Evolutionary conservation across 106 monocot species (phyloP).

Genomic region (Dactylorhiza incarnata): DNA sequence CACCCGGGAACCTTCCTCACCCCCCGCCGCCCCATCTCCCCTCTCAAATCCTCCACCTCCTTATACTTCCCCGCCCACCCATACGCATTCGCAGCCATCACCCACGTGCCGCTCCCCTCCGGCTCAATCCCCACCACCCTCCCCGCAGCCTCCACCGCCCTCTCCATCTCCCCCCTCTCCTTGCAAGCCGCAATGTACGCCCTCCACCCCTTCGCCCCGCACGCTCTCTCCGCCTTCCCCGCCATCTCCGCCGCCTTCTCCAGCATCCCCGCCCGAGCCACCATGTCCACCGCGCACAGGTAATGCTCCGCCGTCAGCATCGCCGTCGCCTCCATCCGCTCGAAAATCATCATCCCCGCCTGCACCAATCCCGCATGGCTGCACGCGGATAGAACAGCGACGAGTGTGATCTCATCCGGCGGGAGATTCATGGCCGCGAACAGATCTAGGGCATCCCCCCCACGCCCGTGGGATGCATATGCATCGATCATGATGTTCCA

Average conservation of each 20-base stretch:
- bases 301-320: slow-evolving; percentile 57
- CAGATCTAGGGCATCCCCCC: slow-evolving; percentile 33
- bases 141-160: slow-evolving; percentile 35
- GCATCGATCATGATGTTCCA: slow-evolving; percentile 85
- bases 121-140: slow-evolving; percentile 37
- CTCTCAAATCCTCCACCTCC: slow-evolving; percentile 38
- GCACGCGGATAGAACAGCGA: slow-evolving; percentile 68
- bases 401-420: slow-evolving; percentile 60
- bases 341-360: slow-evolving; percentile 33
- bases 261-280: slow-evolving; percentile 62
- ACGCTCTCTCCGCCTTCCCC: slow-evolving; percentile 19
- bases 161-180: slow-evolving; percentile 34
- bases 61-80: slow-evolving; percentile 40
- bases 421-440: slow-evolving; percentile 37
- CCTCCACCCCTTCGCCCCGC: slow-evolving; percentile 46
- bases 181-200: slow-evolving; percentile 56
- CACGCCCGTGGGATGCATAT: slow-evolving; percentile 55
- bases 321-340: slow-evolving; percentile 38
- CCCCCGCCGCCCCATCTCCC: slow-evolving; percentile 38
- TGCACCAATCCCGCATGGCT: slow-evolving; percentile 61
- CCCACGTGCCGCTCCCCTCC: slow-evolving; percentile 50
- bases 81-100: slow-evolving; percentile 53
- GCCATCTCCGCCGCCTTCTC: slow-evolving; percentile 45
- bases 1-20: slow-evolving; percentile 63
- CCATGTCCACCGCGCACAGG: slow-evolving; percentile 71